These are phyloP conservation scores for Naganishia kalamii DNA, from an alignment of 768 basidiomycete genomes.

Conservation along the genomic window DNA sequence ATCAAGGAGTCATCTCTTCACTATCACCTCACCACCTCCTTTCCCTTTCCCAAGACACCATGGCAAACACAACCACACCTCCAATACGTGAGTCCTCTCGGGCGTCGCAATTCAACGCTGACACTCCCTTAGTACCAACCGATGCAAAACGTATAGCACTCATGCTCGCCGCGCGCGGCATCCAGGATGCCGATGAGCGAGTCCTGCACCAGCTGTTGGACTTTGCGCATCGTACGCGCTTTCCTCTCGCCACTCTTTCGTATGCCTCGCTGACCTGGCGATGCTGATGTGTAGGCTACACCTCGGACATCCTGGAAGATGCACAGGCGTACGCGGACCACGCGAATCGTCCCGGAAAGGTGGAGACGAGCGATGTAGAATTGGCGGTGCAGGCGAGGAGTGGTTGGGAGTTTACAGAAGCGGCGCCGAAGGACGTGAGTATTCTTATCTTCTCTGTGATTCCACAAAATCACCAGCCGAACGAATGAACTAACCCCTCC, in stretches of 20 bases:
- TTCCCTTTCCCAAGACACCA: not conserved
- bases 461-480: not conserved
- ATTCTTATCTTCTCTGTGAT: not conserved
- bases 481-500: not conserved
- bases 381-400: conserved; percentile 48
- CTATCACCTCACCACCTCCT: not conserved
- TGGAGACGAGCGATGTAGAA: conserved; percentile 47
- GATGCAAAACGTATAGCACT: conserved; percentile 49
- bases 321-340: conserved; percentile 49
- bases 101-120: not conserved
- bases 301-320: conserved; percentile 46
- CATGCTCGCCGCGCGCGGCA: conserved; percentile 48
- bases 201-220: conserved; percentile 50
- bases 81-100: not conserved
- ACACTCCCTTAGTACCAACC: conserved; percentile 42
- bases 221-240: conserved; percentile 48
- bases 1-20: not conserved
- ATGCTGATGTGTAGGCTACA: conserved; percentile 45
- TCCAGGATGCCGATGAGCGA: conserved; percentile 49
- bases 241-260: not conserved
- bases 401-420: conserved; percentile 46
- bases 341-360: conserved; percentile 34
- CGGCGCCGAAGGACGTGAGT: conserved; percentile 49
- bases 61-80: not conserved
- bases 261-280: not conserved